Evolutionary conservation across 805 yeast genomes (phyloP).

Genomic region (Saccharomycopsis vini): DNA sequence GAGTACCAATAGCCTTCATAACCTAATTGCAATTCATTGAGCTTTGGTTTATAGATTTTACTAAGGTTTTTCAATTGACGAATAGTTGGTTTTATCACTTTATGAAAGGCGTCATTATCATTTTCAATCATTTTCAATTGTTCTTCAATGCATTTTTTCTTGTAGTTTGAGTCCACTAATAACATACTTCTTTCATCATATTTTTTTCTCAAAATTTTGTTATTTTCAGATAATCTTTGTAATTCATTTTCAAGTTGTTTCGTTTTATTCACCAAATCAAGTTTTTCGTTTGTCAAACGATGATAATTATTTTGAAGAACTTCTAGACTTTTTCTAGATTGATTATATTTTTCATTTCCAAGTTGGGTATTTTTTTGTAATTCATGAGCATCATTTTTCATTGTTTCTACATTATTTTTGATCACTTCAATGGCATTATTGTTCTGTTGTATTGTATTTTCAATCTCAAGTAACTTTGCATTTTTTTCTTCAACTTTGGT

Average conservation of each 20-base stretch:
- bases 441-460: background rate
- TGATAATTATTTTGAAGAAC: background rate
- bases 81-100: slow-evolving; percentile 1
- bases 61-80: background rate
- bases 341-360: slow-evolving; percentile 1
- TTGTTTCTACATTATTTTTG: background rate
- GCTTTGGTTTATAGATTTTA: background rate
- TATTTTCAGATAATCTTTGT: background rate
- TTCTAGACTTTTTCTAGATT: background rate
- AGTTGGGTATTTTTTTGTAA: background rate
- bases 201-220: slow-evolving; percentile 5
- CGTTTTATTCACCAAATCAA: background rate
- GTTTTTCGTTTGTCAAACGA: background rate
- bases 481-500: no score
- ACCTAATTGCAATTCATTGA: background rate
- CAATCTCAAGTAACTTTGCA: no score
- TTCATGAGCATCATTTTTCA: slow-evolving; percentile 1
- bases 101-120: slow-evolving; percentile 14
- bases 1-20: slow-evolving; percentile 4
- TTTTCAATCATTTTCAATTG: slow-evolving; percentile 9
- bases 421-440: background rate
- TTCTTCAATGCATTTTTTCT: slow-evolving; percentile 11
- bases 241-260: background rate
- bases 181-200: slow-evolving; percentile 15
- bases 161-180: slow-evolving; percentile 15